Evolutionary conservation across 2,329 filamentous ascomycete genomes (phyloP).

Genomic region (Aspergillus pseudoterreus): DNA sequence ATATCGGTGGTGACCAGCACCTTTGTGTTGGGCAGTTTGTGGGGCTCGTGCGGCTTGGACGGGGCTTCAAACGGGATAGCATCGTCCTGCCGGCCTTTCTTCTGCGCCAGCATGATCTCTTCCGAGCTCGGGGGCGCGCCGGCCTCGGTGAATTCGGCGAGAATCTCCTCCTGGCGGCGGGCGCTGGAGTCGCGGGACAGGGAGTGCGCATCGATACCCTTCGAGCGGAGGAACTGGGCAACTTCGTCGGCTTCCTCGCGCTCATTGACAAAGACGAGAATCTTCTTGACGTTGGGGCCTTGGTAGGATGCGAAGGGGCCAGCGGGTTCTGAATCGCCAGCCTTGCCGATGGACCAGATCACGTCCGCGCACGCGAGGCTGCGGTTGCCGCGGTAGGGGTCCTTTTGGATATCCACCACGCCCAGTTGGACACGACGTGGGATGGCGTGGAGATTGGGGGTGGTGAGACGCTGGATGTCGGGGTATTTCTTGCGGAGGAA

Average conservation of each 20-base stretch:
- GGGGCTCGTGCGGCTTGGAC: conserved; percentile 32
- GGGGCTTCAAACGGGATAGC: conserved; percentile 40
- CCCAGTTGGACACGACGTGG: conserved; percentile 90
- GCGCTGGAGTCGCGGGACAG: conserved; percentile 81
- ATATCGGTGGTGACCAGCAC: conserved; percentile 94
- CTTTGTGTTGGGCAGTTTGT: conserved; percentile 70
- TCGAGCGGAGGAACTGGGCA: conserved; percentile 71
- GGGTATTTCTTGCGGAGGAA: conserved; percentile 81
- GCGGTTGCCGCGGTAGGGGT: conserved; percentile 93
- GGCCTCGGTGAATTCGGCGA: conserved; percentile 66
- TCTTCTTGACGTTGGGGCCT: conserved; percentile 67
- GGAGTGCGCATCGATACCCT: conserved; percentile 84
- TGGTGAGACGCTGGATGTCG: conserved; percentile 78
- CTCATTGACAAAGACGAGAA: conserved; percentile 96
- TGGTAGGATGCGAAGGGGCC: conserved; percentile 32
- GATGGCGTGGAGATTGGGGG: conserved; percentile 93
- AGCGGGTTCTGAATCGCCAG: conserved; percentile 49
- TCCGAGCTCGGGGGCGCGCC: conserved; percentile 33
- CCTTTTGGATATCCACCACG: conserved; percentile 83
- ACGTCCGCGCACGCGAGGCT: conserved; percentile 89
- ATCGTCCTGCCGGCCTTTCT: conserved; percentile 29
- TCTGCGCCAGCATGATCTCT: conserved; percentile 30
- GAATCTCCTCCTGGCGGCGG: conserved; percentile 70
- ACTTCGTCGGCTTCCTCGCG: conserved; percentile 82
- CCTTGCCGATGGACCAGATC: conserved; percentile 88